phyloP scores from a whole-genome alignment of 2,329 filamentous ascomycete species.

The Nemania sp. region DNA sequence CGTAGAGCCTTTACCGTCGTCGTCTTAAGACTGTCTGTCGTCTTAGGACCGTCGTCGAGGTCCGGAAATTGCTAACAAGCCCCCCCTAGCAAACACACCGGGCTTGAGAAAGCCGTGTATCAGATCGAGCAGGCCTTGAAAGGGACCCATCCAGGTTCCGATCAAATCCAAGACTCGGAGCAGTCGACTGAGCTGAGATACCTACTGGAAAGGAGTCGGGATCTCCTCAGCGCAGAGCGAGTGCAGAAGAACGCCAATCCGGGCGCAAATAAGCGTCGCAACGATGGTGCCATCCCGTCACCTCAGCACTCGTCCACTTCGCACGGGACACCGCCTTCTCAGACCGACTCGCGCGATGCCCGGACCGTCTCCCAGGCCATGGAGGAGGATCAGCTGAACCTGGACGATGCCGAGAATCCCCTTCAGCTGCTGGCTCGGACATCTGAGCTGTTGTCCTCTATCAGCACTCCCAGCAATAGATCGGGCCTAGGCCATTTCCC shows the following conservation, averaged over 20 bases:
- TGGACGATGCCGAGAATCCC: slow-evolving; percentile 75
- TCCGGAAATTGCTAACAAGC: slow-evolving; percentile 21
- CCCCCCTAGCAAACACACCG: slow-evolving; percentile 70
- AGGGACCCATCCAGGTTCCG: slow-evolving; percentile 52
- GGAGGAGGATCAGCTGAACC: slow-evolving; percentile 52
- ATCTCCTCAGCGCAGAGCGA: slow-evolving; percentile 41
- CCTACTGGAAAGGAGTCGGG: slow-evolving; percentile 54
- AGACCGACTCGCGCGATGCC: slow-evolving; percentile 37
- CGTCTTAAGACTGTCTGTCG: neutral
- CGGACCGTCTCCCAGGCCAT: slow-evolving; percentile 40
- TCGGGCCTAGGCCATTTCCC: slow-evolving; percentile 20
- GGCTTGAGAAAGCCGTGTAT: slow-evolving; percentile 73
- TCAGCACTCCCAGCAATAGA: slow-evolving; percentile 33
- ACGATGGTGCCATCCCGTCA: slow-evolving; percentile 35
- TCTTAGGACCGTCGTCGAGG: no score
- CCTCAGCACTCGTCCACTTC: slow-evolving; percentile 39
- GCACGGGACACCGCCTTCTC: slow-evolving; percentile 39
- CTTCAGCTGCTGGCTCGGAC: slow-evolving; percentile 73
- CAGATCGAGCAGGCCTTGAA: slow-evolving; percentile 73
- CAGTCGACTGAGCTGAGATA: slow-evolving; percentile 53
- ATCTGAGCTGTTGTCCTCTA: slow-evolving; percentile 61
- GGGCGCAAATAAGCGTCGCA: slow-evolving; percentile 25
- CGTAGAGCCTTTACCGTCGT: slow-evolving; percentile 25
- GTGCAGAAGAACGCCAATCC: slow-evolving; percentile 32
- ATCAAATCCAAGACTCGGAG: slow-evolving; percentile 47